These are phyloP conservation scores for Stentor roeselii DNA, from an alignment of 73 alveolate species.

Conservation along the genomic window DNA sequence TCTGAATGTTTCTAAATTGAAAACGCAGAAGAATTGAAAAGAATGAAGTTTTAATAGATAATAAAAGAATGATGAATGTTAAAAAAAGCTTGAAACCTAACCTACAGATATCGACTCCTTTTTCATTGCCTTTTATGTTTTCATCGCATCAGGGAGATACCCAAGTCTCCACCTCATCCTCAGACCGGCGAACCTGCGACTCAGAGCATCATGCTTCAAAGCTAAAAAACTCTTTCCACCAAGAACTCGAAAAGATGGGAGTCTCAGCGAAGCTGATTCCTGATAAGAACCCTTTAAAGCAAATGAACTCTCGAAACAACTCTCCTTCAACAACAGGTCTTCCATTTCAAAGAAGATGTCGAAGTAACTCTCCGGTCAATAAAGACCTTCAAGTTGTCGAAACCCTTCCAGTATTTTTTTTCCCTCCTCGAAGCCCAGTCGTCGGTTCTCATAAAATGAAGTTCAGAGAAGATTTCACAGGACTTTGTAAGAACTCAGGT, in stretches of 20 bases:
- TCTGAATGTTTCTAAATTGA: neutral
- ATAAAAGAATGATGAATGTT: no score
- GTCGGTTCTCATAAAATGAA: neutral
- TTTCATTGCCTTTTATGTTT: neutral
- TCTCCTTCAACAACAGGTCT: neutral
- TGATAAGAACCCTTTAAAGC: conserved; percentile 1
- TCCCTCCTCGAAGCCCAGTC: conserved; percentile 14
- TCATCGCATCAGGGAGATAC: neutral
- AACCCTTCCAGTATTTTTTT: neutral
- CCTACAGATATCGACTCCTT: no score
- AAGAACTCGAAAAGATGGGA: neutral
- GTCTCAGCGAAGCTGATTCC: neutral
- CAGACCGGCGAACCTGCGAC: neutral
- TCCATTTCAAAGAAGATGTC: conserved; percentile 9
- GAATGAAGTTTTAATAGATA: no score
- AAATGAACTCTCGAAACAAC: neutral
- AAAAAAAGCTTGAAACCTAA: no score
- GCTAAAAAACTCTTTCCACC: neutral
- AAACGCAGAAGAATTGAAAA: no score
- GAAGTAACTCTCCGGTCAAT: conserved; percentile 11
- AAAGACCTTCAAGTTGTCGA: neutral
- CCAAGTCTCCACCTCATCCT: neutral
- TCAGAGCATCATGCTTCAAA: neutral
- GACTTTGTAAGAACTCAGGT: neutral
- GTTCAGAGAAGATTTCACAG: conserved; percentile 12